A percentile compares a stretch with the other conserved stretches of the same genome.
phyloP scores from a whole-genome alignment of 306 rosid species.

The Trifolium dubium region DNA sequence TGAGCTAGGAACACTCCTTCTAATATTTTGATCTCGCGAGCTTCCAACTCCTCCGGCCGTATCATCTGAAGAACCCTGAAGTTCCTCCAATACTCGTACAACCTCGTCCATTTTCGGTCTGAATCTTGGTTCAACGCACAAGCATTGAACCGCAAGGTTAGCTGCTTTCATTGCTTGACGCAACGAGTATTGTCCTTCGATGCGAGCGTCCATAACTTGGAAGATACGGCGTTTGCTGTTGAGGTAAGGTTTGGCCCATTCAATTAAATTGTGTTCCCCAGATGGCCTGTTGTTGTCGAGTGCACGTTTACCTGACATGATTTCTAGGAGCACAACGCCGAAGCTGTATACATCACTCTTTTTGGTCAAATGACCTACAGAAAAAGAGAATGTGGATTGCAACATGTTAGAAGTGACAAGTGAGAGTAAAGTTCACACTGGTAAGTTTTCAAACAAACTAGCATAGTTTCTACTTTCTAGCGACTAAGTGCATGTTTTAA shows the following conservation, averaged over 20 bases:
- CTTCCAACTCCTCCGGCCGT: constrained; percentile 33
- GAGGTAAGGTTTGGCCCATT: constrained; percentile 94
- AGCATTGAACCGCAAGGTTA: constrained; percentile 69
- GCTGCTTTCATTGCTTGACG: constrained; percentile 68
- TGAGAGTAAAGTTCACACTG: constrained; percentile 30
- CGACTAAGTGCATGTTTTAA: neutral
- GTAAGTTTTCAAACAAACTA: constrained; percentile 2
- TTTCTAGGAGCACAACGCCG: constrained; percentile 93
- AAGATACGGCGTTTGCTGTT: constrained; percentile 72
- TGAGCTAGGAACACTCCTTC: constrained; percentile 44
- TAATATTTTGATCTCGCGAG: constrained; percentile 41
- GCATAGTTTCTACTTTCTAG: constrained; percentile 6
- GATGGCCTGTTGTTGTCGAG: constrained; percentile 85
- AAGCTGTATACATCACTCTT: constrained; percentile 93
- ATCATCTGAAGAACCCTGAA: constrained; percentile 56
- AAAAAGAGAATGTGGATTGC: constrained; percentile 28
- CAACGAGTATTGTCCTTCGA: constrained; percentile 76
- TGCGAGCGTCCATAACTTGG: constrained; percentile 79
- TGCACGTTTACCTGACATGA: constrained; percentile 78
- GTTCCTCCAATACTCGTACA: constrained; percentile 68
- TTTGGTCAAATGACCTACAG: constrained; percentile 85
- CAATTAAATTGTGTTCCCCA: constrained; percentile 77
- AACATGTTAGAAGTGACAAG: constrained; percentile 30
- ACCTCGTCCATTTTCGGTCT: constrained; percentile 86
- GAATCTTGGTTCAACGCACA: constrained; percentile 68